Evolutionary conservation across 208 protist species (phyloP).

Genomic region (Acanthamoeba royreba): DNA sequence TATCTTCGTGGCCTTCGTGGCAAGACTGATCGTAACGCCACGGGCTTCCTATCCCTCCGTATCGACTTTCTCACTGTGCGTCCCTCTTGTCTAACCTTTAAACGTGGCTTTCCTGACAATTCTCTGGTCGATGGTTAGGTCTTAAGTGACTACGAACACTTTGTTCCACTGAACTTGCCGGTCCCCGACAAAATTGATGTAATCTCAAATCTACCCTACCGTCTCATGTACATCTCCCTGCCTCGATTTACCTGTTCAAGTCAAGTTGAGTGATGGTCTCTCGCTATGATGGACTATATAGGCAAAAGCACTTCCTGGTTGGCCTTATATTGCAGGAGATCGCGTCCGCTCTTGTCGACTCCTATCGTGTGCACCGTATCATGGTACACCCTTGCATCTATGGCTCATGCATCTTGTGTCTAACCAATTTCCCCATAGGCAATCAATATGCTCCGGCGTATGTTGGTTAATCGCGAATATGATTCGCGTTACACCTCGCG

Average conservation of each 20-base stretch:
- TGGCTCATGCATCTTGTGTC: not conserved
- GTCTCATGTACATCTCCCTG: not conserved
- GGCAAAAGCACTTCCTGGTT: conserved; percentile 37
- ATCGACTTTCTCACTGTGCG: not conserved
- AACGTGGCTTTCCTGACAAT: too few species aligned
- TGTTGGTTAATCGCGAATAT: conserved; percentile 8
- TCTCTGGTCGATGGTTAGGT: conserved; percentile 39
- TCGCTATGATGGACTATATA: too few species aligned
- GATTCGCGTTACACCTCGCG: not conserved
- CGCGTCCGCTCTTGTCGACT: not conserved
- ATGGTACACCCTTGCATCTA: not conserved
- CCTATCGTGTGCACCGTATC: not conserved
- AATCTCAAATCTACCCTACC: not conserved
- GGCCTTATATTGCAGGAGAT: not conserved
- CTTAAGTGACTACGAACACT: conserved; percentile 73
- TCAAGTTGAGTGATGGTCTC: too few species aligned
- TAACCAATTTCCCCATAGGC: not conserved
- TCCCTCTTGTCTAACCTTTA: not conserved
- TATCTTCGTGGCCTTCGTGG: not conserved
- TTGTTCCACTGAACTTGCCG: conserved; percentile 65
- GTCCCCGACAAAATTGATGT: conserved; percentile 16
- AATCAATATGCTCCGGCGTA: not conserved
- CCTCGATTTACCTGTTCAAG: too few species aligned
- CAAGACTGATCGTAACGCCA: not conserved
- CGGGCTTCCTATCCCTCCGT: not conserved